Percentiles rank a stretch among this genome's conserved stretches.
These are phyloP conservation scores for Chlamydomonas sp. DNA, from an alignment of 139 green algal species.

Conservation along the genomic window DNA sequence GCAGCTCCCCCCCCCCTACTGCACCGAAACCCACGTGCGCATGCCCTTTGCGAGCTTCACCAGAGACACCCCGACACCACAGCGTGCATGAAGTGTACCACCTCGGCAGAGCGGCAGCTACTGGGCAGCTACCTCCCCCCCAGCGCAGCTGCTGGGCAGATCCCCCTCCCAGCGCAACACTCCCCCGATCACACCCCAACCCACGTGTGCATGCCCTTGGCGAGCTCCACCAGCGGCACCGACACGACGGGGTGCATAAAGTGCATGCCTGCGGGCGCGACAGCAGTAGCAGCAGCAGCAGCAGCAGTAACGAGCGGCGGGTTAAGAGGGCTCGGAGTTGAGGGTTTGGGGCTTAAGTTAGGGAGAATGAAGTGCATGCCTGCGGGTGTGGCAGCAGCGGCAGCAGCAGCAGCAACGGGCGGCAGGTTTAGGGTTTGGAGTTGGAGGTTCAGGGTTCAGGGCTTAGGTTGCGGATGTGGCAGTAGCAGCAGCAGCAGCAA, in stretches of 20 bases:
- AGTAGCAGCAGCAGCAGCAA: too few species aligned
- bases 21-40: slow-evolving; percentile 32
- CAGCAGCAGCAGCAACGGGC: background rate
- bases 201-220: slow-evolving; percentile 69
- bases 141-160: slow-evolving; percentile 17
- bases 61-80: slow-evolving; percentile 67
- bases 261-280: slow-evolving; percentile 77
- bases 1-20: background rate
- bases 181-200: background rate
- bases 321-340: too few species aligned
- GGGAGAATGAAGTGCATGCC: too few species aligned
- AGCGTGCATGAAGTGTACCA: slow-evolving; percentile 41
- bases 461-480: too few species aligned
- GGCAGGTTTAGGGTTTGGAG: background rate
- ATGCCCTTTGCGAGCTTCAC: slow-evolving; percentile 71
- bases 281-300: too few species aligned
- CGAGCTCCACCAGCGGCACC: slow-evolving; percentile 83
- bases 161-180: background rate
- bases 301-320: too few species aligned
- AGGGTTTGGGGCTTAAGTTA: background rate
- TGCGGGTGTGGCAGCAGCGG: too few species aligned
- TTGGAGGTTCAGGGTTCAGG: background rate
- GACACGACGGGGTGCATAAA: slow-evolving; percentile 82
- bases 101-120: too few species aligned
- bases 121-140: too few species aligned